These are phyloP conservation scores for Glaciozyma martinii DNA, from an alignment of 768 basidiomycete species.

Conservation along the genomic window DNA sequence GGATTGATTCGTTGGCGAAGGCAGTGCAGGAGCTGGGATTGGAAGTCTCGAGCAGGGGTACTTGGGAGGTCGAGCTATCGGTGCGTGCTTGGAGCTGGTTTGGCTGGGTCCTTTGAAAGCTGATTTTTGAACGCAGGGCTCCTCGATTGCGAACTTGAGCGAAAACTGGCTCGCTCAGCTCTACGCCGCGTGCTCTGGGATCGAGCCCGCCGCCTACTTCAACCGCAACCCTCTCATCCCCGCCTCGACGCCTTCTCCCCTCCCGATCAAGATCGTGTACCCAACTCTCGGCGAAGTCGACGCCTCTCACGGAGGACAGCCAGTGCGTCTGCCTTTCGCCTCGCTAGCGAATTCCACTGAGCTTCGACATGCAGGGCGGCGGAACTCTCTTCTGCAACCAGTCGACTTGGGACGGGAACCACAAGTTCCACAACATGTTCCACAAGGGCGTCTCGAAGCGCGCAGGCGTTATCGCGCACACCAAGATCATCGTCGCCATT, in stretches of 20 bases:
- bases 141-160: conserved; percentile 15
- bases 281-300: conserved; percentile 19
- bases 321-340: not conserved
- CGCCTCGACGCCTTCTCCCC: not conserved
- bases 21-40: conserved; percentile 9
- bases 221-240: not conserved
- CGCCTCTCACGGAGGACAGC: not conserved
- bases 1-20: conserved; percentile 14
- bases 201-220: conserved; percentile 13
- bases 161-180: conserved; percentile 22
- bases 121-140: conserved; percentile 5
- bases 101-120: not conserved
- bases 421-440: conserved; percentile 19
- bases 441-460: conserved; percentile 17
- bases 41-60: conserved; percentile 3
- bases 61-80: conserved; percentile 22
- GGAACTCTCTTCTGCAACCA: conserved; percentile 27
- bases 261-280: conserved; percentile 28
- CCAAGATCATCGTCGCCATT: conserved; percentile 25
- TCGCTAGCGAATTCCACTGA: not conserved
- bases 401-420: not conserved
- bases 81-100: not conserved
- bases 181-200: conserved; percentile 10
- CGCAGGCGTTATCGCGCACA: conserved; percentile 15
- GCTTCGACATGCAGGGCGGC: not conserved